phyloP scores from a whole-genome alignment of 2,329 filamentous ascomycete genomes.

The Macroventuria anomochaeta region DNA sequence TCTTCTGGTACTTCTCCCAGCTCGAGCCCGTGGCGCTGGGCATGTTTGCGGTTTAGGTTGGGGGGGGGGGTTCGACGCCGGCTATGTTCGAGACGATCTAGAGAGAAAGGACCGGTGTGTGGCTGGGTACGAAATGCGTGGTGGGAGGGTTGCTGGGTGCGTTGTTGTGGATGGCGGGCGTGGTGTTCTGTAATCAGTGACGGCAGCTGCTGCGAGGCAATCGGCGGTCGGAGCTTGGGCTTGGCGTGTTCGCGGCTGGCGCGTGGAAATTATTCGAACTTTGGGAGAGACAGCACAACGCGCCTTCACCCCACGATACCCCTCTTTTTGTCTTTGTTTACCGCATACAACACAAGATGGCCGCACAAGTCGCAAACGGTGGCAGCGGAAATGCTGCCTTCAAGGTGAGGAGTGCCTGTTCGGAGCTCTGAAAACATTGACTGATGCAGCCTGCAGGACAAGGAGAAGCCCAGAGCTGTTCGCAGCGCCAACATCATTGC shows the following conservation, averaged over 20 bases:
- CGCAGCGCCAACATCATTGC: conserved; percentile 96
- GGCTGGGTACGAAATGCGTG: neutral
- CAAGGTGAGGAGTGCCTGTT: conserved; percentile 56
- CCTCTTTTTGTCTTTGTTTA: conserved; percentile 25
- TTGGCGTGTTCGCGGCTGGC: conserved; percentile 25
- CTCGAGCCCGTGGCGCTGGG: conserved; percentile 90
- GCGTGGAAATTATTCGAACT: conserved; percentile 37
- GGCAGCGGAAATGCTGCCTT: conserved; percentile 68
- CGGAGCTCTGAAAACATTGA: conserved; percentile 37
- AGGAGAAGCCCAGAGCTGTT: conserved; percentile 98
- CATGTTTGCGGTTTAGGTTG: conserved; percentile 60
- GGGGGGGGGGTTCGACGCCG: conserved; percentile 6
- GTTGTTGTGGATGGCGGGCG: conserved; percentile 15
- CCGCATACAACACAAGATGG: conserved; percentile 37
- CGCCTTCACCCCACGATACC: conserved; percentile 31
- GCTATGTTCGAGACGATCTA: conserved; percentile 4
- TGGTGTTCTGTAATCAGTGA: conserved; percentile 9
- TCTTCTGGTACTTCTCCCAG: conserved; percentile 99
- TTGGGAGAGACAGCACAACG: conserved; percentile 34
- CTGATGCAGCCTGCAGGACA: conserved; percentile 64
- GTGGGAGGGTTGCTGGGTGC: neutral
- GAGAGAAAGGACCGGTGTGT: neutral
- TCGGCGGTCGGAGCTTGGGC: conserved; percentile 31
- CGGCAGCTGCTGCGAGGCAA: conserved; percentile 25
- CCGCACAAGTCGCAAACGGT: conserved; percentile 40